Base-by-base conservation (phyloP, 2,329 filamentous ascomycete genomes). In the Sporothrix inflata region DNA sequence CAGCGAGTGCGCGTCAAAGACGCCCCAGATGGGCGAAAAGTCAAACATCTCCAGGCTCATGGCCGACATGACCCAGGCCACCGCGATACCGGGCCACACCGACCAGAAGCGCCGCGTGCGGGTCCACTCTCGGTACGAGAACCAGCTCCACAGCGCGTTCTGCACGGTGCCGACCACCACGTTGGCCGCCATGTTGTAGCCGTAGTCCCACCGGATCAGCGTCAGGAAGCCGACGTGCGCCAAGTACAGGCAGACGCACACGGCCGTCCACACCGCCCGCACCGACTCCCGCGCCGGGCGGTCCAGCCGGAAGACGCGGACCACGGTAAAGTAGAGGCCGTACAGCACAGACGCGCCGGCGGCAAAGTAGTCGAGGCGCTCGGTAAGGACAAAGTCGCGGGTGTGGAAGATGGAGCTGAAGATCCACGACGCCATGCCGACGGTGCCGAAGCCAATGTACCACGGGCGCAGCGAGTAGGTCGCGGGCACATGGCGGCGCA, bases 21-120 rank as follows among this genome's bases (percentile, higher is more conserved):
- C 90, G 8, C 93, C 92, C 80, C 88, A 86, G 83, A 92, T 87
- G 1, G 96, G 96, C 70, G 96, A 89, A 78, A 99, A 99, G 81
- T 99, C 96, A 75, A 98, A 88, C 77, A 99, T 81, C 84, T 99
- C 96, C 81, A 99, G 85, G 81, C 95, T 95, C 96, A 99, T 99
- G 47, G 93, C 94, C 79, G 95, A 84, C 77, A 95, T 89, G 76
- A 99, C 87, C 94, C 94, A 98, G 2, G 92, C 92, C 65, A 98
- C 95, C 75, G 95, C 94, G 78, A 98, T 82, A 76, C 93, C 94
- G 0, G 96, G 96, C 92, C 93, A 97, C 72, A 91, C 89, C 34
- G 94, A 90, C 96, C 96, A 99, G 21, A 86, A 82, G 75, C 91
- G 88, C 61, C 89, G 88, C 21, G 91, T 88, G 80, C 89, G 89